Base-by-base conservation (phyloP, 1,284 basidiomycete species). In the Boletus semigastroideus region DNA sequence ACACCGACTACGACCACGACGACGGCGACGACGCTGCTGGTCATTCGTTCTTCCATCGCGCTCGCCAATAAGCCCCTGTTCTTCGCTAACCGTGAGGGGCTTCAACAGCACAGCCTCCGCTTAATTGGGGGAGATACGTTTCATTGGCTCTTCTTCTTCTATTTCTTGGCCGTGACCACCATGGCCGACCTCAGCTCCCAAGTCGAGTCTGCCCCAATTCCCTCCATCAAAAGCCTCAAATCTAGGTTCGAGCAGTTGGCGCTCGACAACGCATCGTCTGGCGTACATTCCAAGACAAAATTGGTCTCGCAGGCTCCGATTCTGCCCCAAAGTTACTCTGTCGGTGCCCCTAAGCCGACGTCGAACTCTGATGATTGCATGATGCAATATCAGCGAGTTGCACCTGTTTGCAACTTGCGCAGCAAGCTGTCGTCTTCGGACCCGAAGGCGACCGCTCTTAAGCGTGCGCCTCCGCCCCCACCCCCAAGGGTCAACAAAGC, bases 201-300 rank as follows among this genome's bases (percentile, higher is more conserved):
- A 52, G 70, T 80, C 54, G 80, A 86, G 63, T 75, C 78, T 14
- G 71, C 69, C 8, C 74, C 82, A 27, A 72, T 76, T 7, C 79
- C 78, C 36, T 82, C 85, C 6, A 86, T 90, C 49, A 83, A 78
- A 65, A 86, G 75, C 53, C 74, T 90, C 25, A 79, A 79, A 47
- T 86, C 83, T 19, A 79, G 73, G 61, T 90, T 89, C 62, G 87
- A 90, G 63, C 76, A 63, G 51, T 60, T 70, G 20, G 61, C 63
- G 27, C 57, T 63, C 13, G 52, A 65, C 36, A 55, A 54, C 42
- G 37, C 60, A 11, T 42, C 44, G 42, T 38, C 51, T 10, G 28
- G 16, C 12, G 10, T 16, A 13, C 42, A 39, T 10, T 22, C 22
- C 41, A 66, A 58, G 34, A 48, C 58, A 36, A 58, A 42, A 48